Evolutionary conservation across 257 asterid genomes (phyloP).

Genomic region (Prunella vulgaris): DNA sequence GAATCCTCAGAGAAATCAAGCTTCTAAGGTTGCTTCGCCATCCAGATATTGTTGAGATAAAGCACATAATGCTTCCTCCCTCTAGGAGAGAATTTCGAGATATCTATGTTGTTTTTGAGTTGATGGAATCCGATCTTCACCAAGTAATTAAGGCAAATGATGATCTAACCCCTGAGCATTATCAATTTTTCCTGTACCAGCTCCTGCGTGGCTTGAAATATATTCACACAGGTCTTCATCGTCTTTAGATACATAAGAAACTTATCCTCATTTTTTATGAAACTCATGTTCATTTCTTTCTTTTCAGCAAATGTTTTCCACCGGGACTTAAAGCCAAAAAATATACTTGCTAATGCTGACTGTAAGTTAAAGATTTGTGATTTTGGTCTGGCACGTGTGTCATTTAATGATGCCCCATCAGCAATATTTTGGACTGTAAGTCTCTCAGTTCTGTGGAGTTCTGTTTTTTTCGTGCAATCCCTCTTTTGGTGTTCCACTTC

Average conservation of each 20-base stretch:
- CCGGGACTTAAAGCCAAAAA: conserved; percentile 92
- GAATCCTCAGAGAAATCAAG: conserved; percentile 94
- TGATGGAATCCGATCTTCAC: conserved; percentile 98
- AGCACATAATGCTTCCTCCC: conserved; percentile 96
- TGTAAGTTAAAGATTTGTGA: conserved; percentile 97
- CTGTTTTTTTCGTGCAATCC: neutral
- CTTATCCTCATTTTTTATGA: neutral
- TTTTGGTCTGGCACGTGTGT: conserved; percentile 95
- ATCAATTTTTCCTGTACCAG: conserved; percentile 90
- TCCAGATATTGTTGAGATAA: conserved; percentile 92
- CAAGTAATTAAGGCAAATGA: conserved; percentile 96
- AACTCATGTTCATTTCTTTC: conserved; percentile 5
- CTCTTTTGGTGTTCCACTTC: conserved; percentile 1
- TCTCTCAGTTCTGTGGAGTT: conserved; percentile 19
- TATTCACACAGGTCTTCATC: conserved; percentile 64
- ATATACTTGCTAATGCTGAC: conserved; percentile 94
- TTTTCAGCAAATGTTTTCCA: conserved; percentile 84
- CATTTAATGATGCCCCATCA: conserved; percentile 95
- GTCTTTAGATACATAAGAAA: neutral
- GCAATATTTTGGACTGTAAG: conserved; percentile 97
- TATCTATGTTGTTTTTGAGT: conserved; percentile 83
- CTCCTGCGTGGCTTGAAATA: conserved; percentile 89
- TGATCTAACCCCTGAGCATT: conserved; percentile 87
- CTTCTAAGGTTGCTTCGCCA: conserved; percentile 87
- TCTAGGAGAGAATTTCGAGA: conserved; percentile 90